Evolutionary conservation across 345 rosid genomes (phyloP).

Genomic region (Theobroma cacao): DNA sequence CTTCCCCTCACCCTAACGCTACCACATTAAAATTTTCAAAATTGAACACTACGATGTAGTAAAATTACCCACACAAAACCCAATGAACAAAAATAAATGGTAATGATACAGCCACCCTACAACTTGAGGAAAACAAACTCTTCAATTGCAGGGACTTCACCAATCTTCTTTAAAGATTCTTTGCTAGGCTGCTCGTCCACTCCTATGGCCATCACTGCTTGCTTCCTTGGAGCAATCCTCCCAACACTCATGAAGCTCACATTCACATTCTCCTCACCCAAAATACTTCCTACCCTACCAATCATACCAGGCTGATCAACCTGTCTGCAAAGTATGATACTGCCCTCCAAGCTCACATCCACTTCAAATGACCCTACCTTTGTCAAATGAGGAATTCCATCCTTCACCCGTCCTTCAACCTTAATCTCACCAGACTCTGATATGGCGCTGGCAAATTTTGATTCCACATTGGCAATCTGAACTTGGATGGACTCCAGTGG

Average conservation of each 20-base stretch:
- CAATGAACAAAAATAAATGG: neutral
- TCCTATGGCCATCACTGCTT: conserved; percentile 83
- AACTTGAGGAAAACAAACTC: conserved; percentile 80
- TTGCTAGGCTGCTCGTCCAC: conserved; percentile 69
- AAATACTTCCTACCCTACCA: conserved; percentile 64
- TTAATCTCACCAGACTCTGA: conserved; percentile 72
- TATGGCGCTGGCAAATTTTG: conserved; percentile 72
- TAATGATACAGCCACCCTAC: conserved; percentile 19
- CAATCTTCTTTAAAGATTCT: conserved; percentile 57
- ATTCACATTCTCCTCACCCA: conserved; percentile 77
- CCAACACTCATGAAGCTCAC: conserved; percentile 91
- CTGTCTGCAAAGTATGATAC: conserved; percentile 72
- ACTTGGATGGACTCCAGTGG: conserved; percentile 71
- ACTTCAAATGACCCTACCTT: conserved; percentile 78
- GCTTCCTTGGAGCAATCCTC: conserved; percentile 76
- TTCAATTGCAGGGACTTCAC: conserved; percentile 60
- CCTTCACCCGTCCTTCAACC: conserved; percentile 76
- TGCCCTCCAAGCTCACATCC: conserved; percentile 82
- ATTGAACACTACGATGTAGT: conserved; percentile 10
- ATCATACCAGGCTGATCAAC: conserved; percentile 90
- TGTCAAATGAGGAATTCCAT: conserved; percentile 70
- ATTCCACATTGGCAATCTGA: conserved; percentile 72
- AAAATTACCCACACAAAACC: conserved; percentile 12
- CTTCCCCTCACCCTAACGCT: neutral
- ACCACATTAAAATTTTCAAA: conserved; percentile 22